Conservation (phyloP, 202 grass and related monocot species). For the Panicum virgatum region DNA sequence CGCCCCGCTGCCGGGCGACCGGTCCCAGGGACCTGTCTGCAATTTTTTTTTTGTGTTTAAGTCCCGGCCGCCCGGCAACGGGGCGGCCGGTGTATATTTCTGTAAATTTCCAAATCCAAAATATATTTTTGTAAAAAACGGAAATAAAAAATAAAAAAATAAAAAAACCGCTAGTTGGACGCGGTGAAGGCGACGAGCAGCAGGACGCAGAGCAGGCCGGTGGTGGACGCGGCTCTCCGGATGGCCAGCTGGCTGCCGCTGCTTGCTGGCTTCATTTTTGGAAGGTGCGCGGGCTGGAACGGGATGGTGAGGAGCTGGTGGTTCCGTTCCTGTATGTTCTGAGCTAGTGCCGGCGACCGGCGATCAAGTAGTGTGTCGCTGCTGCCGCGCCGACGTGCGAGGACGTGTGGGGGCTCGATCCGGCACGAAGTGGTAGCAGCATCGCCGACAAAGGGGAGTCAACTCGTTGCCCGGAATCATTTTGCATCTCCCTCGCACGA, state of each 20-base stretch:
- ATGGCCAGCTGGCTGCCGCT: neutral
- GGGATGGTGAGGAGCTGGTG: neutral
- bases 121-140: too few species aligned
- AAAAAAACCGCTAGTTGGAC: too few species aligned
- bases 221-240: constrained; percentile 37
- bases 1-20: too few species aligned
- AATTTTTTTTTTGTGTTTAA: too few species aligned
- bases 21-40: too few species aligned
- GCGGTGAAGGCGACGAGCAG: constrained; percentile 46
- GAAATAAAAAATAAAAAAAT: too few species aligned
- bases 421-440: neutral
- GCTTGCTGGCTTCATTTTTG: constrained; percentile 25
- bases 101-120: too few species aligned
- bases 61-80: too few species aligned
- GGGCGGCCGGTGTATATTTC: too few species aligned
- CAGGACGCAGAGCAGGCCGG: constrained; percentile 42
- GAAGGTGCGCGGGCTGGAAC: neutral
- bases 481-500: neutral
- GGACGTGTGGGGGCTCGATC: constrained; percentile 13
- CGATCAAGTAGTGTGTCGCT: neutral
- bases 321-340: neutral
- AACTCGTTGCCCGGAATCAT: neutral
- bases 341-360: neutral
- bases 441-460: constrained; percentile 1
- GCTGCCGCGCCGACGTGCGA: constrained; percentile 22